phyloP scores from a whole-genome alignment of 768 basidiomycete genomes.

The Artomyces pyxidatus region DNA sequence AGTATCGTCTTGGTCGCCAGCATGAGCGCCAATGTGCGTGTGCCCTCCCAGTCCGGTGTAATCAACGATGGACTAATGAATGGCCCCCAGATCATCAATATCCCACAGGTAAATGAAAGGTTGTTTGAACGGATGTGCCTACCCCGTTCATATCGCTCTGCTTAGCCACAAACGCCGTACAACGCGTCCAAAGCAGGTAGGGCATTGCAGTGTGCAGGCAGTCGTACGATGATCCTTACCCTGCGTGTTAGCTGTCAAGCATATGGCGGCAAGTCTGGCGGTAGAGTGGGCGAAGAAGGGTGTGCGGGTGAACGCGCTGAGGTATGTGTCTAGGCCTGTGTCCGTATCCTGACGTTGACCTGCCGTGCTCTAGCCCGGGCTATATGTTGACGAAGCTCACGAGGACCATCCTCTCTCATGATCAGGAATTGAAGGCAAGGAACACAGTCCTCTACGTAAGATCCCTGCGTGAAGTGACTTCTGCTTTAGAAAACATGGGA shows the following conservation, averaged over 20 bases:
- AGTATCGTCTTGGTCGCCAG: constrained; percentile 82
- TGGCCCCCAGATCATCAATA: constrained; percentile 74
- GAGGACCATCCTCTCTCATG: constrained; percentile 66
- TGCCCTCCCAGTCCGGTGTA: constrained; percentile 2
- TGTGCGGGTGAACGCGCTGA: constrained; percentile 78
- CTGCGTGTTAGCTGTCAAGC: constrained; percentile 79
- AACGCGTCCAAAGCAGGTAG: constrained; percentile 90
- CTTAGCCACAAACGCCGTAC: constrained; percentile 84
- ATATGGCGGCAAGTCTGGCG: constrained; percentile 87
- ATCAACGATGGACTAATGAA: no score
- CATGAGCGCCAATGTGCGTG: constrained; percentile 81
- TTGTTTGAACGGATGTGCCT: background rate
- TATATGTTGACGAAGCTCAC: constrained; percentile 94
- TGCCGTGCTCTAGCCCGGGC: constrained; percentile 53
- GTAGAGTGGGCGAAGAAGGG: constrained; percentile 94
- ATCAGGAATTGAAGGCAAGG: constrained; percentile 66
- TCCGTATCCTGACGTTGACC: background rate
- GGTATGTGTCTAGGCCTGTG: constrained; percentile 31
- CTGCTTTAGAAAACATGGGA: constrained; percentile 75
- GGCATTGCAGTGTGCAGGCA: no score
- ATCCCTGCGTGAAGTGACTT: constrained; percentile 4
- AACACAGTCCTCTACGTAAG: background rate
- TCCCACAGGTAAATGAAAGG: constrained; percentile 57
- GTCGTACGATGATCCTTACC: no score
- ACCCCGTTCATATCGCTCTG: background rate